A percentile compares a stretch with the other conserved stretches of the same genome.
Conservation (phyloP, 768 basidiomycete genomes). For the Suillus subalutaceus region DNA sequence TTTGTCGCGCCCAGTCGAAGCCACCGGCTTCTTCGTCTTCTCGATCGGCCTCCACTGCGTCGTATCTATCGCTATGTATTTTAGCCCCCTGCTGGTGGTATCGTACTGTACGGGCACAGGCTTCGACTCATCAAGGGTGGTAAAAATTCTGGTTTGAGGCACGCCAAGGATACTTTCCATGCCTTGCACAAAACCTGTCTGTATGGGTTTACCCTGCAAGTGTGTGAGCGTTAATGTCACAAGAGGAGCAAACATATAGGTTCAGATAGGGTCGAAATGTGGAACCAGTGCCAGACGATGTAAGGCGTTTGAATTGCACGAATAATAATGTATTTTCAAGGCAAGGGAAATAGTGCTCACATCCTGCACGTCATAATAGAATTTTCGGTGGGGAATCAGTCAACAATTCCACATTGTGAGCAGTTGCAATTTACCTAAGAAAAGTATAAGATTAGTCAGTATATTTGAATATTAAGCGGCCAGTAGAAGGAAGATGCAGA, state of each 20-base stretch:
- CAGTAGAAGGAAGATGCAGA: neutral
- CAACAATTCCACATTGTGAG: neutral
- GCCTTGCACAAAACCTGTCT: conserved; percentile 76
- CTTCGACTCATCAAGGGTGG: conserved; percentile 10
- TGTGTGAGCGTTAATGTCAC: conserved; percentile 12
- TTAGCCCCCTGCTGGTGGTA: conserved; percentile 7
- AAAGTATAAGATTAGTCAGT: conserved; percentile 2
- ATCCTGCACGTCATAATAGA: conserved; percentile 32
- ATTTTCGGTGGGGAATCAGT: neutral
- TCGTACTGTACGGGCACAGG: conserved; percentile 11
- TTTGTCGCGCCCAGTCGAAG: conserved; percentile 57
- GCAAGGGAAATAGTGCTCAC: conserved; percentile 33
- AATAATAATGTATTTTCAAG: conserved; percentile 62
- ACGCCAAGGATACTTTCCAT: conserved; percentile 84
- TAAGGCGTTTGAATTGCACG: conserved; percentile 68
- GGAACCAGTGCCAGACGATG: conserved; percentile 63
- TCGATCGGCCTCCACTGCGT: conserved; percentile 63
- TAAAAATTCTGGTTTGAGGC: conserved; percentile 24
- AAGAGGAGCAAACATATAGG: conserved; percentile 8
- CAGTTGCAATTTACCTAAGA: conserved; percentile 10
- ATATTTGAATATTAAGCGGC: neutral
- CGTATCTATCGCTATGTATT: conserved; percentile 35
- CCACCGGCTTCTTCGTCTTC: conserved; percentile 56
- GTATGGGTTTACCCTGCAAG: conserved; percentile 61
- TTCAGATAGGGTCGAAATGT: conserved; percentile 78